A percentile compares a stretch with the other conserved stretches of the same genome.
These are phyloP conservation scores for Chlorophyllum brunneum DNA, from an alignment of 768 basidiomycete genomes.

Conservation along the genomic window DNA sequence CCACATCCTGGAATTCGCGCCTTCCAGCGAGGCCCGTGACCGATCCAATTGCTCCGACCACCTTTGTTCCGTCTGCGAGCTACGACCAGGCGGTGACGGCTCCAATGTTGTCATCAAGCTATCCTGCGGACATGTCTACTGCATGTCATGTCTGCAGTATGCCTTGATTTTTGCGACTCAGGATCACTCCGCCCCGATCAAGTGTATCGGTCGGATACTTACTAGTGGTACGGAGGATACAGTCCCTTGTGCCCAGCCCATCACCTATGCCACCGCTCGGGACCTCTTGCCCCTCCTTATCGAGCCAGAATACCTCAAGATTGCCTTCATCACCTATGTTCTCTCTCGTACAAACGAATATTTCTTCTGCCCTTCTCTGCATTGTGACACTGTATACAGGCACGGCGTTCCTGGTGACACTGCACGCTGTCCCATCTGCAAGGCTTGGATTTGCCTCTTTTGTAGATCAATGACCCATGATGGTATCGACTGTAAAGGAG, in stretches of 20 bases:
- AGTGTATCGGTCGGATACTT: conserved; percentile 32
- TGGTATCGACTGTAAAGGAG: conserved; percentile 21
- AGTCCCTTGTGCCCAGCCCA: conserved; percentile 25
- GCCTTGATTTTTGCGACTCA: conserved; percentile 32
- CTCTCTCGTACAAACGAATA: conserved; percentile 35
- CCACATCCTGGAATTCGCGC: background rate
- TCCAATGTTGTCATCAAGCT: conserved; percentile 27
- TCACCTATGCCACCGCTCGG: conserved; percentile 37
- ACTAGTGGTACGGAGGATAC: conserved; percentile 13
- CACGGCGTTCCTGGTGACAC: conserved; percentile 20
- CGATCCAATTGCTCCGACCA: background rate
- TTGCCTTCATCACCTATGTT: conserved; percentile 40
- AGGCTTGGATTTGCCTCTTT: conserved; percentile 23
- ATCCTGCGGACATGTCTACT: conserved; percentile 51
- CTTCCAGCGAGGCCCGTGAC: background rate
- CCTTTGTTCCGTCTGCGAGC: conserved; percentile 39
- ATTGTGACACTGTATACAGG: conserved; percentile 46
- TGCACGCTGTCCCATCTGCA: conserved; percentile 24
- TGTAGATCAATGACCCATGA: conserved; percentile 26
- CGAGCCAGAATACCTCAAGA: conserved; percentile 35
- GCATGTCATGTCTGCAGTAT: conserved; percentile 43
- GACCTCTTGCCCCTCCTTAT: conserved; percentile 34
- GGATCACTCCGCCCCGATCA: conserved; percentile 25
- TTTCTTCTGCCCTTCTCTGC: conserved; percentile 51
- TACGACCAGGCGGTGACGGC: conserved; percentile 17